phyloP scores from a whole-genome alignment of 176 grass and related monocot genomes.

The Echinochloa phyllopogon region DNA sequence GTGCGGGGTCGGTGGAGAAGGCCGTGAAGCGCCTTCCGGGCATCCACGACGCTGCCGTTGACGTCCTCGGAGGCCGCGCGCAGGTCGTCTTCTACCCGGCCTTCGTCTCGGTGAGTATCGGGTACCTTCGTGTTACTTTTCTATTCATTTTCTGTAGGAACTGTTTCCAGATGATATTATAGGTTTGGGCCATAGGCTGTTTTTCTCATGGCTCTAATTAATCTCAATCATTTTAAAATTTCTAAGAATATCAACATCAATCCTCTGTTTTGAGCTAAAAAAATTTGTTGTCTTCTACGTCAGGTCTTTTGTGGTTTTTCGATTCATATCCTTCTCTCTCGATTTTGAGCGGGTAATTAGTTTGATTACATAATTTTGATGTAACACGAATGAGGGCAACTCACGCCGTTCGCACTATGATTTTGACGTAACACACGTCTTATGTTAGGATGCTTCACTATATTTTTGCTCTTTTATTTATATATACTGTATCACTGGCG shows the following conservation, averaged over 20 bases:
- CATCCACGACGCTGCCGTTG: conserved; percentile 86
- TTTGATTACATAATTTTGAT: background rate
- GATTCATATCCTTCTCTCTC: background rate
- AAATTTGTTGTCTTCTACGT: background rate
- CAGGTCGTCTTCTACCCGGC: conserved; percentile 86
- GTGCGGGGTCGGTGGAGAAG: conserved; percentile 94
- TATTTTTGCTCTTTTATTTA: background rate
- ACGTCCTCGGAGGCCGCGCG: conserved; percentile 76
- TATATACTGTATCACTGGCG: background rate
- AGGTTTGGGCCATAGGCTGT: background rate
- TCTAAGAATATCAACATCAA: background rate
- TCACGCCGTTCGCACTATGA: background rate
- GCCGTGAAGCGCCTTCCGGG: conserved; percentile 87
- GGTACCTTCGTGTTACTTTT: background rate
- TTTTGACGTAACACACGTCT: background rate
- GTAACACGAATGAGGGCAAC: background rate
- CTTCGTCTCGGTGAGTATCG: conserved; percentile 73
- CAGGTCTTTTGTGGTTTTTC: background rate
- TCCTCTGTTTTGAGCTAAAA: too few species aligned
- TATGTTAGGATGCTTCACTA: background rate
- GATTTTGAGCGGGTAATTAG: background rate
- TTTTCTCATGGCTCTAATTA: too few species aligned
- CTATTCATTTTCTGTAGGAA: background rate
- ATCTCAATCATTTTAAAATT: too few species aligned
- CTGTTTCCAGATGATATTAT: background rate